Percentiles rank a stretch among this genome's conserved stretches.
These are phyloP conservation scores for Calonectria leucothoes DNA, from an alignment of 2,329 filamentous ascomycete genomes.

Conservation along the genomic window DNA sequence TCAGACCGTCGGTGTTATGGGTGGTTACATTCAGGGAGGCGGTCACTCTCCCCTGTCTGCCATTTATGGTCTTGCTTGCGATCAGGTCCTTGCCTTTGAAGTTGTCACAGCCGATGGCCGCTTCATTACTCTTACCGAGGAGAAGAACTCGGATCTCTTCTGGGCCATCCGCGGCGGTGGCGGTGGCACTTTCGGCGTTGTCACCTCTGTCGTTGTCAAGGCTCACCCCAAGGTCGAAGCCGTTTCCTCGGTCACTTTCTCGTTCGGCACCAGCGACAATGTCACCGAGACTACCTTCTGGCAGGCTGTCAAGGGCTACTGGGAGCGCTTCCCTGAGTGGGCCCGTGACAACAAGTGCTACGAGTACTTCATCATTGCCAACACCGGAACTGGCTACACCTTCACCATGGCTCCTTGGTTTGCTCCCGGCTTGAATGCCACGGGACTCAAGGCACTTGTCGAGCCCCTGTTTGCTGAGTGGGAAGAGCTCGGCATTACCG, in stretches of 20 bases:
- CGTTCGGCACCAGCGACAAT: slow-evolving; percentile 33
- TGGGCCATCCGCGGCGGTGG: slow-evolving; percentile 71
- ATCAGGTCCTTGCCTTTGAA: slow-evolving; percentile 66
- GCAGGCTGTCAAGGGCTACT: slow-evolving; percentile 41
- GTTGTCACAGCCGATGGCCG: slow-evolving; percentile 63
- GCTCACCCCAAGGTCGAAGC: slow-evolving; percentile 47
- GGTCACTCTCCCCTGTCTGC: slow-evolving; percentile 66
- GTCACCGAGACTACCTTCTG: slow-evolving; percentile 43
- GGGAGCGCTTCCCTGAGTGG: slow-evolving; percentile 37
- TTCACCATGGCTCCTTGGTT: slow-evolving; percentile 46
- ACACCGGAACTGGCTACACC: slow-evolving; percentile 43
- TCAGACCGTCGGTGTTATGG: slow-evolving; percentile 65
- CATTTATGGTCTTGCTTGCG: slow-evolving; percentile 66
- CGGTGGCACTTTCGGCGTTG: slow-evolving; percentile 59
- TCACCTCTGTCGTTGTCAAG: slow-evolving; percentile 51
- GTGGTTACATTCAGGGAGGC: slow-evolving; percentile 71
- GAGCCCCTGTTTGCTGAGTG: slow-evolving; percentile 50
- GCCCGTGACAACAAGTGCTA: slow-evolving; percentile 38
- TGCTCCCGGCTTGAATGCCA: slow-evolving; percentile 28
- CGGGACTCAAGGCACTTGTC: slow-evolving; percentile 41
- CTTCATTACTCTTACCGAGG: slow-evolving; percentile 54
- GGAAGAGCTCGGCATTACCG: slow-evolving; percentile 41
- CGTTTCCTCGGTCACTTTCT: slow-evolving; percentile 44
- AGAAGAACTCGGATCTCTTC: slow-evolving; percentile 66
- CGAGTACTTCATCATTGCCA: slow-evolving; percentile 41